These are phyloP conservation scores for Ustilago sp. DNA, from an alignment of 1,284 basidiomycete species.

Conservation along the genomic window DNA sequence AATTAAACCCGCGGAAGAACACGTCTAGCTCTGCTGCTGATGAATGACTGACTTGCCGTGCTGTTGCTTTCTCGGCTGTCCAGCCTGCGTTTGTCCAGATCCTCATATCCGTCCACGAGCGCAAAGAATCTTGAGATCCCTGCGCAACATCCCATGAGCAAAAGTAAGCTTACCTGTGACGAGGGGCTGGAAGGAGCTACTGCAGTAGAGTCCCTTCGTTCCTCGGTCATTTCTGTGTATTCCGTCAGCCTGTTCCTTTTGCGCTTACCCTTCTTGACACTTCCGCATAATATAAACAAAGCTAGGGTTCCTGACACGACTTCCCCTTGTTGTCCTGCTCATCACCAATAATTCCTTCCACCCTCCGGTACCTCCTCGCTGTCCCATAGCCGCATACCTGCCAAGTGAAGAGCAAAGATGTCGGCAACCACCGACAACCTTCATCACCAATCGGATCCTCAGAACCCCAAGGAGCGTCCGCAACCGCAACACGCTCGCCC, in stretches of 20 bases:
- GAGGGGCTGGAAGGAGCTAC: not conserved
- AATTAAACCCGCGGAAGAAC: not conserved
- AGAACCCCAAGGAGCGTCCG: slow-evolving; percentile 14
- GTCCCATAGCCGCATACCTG: not conserved
- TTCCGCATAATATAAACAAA: not conserved
- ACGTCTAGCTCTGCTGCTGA: not conserved
- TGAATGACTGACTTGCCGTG: not conserved
- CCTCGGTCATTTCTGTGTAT: not conserved
- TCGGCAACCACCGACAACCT: slow-evolving; percentile 12
- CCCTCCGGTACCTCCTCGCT: not conserved
- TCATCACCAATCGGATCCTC: slow-evolving; percentile 27
- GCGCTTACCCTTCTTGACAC: not conserved
- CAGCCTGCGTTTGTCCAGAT: slow-evolving; percentile 1
- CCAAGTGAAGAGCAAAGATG: not conserved
- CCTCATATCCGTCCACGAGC: not conserved
- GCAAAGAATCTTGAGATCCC: not conserved
- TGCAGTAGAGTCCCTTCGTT: not conserved
- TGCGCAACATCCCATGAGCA: not conserved
- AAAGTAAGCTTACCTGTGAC: not conserved
- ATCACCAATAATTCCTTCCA: not conserved
- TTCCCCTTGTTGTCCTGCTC: not conserved
- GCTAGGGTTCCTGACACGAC: not conserved
- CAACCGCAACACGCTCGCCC: slow-evolving; percentile 21
- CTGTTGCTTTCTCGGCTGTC: not conserved
- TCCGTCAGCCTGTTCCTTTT: not conserved